Evolutionary conservation across 2,329 filamentous ascomycete genomes (phyloP).

Genomic region (Sclerotinia glacialis): DNA sequence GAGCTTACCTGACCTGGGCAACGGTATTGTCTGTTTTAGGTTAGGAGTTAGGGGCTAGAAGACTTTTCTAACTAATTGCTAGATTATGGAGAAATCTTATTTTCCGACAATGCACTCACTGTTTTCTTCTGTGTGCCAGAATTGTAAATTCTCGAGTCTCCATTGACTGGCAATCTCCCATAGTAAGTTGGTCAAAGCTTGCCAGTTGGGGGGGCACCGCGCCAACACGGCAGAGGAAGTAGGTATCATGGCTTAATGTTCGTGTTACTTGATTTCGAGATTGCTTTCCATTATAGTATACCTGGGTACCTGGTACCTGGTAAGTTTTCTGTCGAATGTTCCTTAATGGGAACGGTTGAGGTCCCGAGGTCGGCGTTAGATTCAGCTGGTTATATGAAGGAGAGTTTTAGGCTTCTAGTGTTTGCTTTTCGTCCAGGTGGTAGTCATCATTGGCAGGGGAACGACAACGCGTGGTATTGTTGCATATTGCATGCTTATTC

Average conservation of each 20-base stretch:
- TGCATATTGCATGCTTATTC: conserved; percentile 10
- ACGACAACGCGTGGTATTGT: background rate
- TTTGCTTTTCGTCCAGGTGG: conserved; percentile 5
- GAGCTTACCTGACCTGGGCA: background rate
- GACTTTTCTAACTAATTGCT: background rate
- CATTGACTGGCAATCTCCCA: conserved; percentile 12
- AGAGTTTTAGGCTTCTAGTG: conserved; percentile 1
- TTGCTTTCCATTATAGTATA: conserved; percentile 6
- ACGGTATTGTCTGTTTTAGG: background rate
- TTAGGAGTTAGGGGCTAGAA: background rate
- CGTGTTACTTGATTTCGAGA: conserved; percentile 15
- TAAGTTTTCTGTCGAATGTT: conserved; percentile 2
- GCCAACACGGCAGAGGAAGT: background rate
- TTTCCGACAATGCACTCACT: conserved; percentile 1
- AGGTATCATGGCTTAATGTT: conserved; percentile 1
- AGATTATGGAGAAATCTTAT: conserved; percentile 11
- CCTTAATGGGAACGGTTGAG: conserved; percentile 1
- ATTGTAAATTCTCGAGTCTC: conserved; percentile 6
- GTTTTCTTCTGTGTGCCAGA: background rate
- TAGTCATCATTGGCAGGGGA: conserved; percentile 16
- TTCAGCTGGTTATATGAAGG: conserved; percentile 10
- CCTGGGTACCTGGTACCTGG: conserved; percentile 14
- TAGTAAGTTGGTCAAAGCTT: conserved; percentile 7
- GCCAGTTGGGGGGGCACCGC: background rate
- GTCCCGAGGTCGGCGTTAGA: conserved; percentile 7